These are phyloP conservation scores for Wolfiporia cocos DNA, from an alignment of 1,284 basidiomycete species.

Conservation along the genomic window DNA sequence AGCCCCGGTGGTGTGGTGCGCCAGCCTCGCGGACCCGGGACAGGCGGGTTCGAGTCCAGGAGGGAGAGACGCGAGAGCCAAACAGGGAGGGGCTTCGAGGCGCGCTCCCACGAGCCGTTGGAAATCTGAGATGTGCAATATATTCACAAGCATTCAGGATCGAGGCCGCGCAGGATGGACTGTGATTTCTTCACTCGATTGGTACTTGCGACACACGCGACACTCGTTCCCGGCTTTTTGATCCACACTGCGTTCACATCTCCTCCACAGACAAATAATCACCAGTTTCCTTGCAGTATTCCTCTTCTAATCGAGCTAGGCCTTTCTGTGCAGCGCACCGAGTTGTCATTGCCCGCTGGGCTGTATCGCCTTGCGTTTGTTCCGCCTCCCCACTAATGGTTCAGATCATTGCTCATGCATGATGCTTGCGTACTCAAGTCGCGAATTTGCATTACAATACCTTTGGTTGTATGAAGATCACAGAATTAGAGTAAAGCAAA, in stretches of 20 bases:
- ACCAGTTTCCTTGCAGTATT: slow-evolving; percentile 2
- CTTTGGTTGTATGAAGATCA: slow-evolving; percentile 12
- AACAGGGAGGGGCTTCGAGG: slow-evolving; percentile 58
- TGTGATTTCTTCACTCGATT: slow-evolving; percentile 12
- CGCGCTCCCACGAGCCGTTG: slow-evolving; percentile 76
- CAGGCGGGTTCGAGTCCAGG: slow-evolving; percentile 61
- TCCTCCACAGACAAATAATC: slow-evolving; percentile 11
- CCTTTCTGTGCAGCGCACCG: slow-evolving; percentile 23
- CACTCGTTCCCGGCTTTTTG: slow-evolving; percentile 11
- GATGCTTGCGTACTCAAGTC: slow-evolving; percentile 12
- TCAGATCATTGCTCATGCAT: slow-evolving; percentile 10
- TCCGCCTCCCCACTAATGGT: slow-evolving; percentile 11
- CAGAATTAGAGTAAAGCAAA: slow-evolving; percentile 9
- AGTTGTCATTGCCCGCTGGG: too few relatives aligned
- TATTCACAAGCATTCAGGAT: slow-evolving; percentile 3
- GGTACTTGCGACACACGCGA: slow-evolving; percentile 18
- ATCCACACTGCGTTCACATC: slow-evolving; percentile 6
- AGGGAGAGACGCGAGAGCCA: slow-evolving; percentile 60
- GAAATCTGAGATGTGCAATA: slow-evolving; percentile 52
- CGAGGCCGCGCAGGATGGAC: slow-evolving; percentile 9
- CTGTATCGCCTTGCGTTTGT: slow-evolving; percentile 8
- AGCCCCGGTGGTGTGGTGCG: slow-evolving; percentile 59
- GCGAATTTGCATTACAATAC: slow-evolving; percentile 7
- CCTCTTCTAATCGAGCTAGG: slow-evolving; percentile 11
- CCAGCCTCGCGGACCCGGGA: slow-evolving; percentile 75